Base-by-base conservation (phyloP, 768 basidiomycete species). In the Mycena filopes region DNA sequence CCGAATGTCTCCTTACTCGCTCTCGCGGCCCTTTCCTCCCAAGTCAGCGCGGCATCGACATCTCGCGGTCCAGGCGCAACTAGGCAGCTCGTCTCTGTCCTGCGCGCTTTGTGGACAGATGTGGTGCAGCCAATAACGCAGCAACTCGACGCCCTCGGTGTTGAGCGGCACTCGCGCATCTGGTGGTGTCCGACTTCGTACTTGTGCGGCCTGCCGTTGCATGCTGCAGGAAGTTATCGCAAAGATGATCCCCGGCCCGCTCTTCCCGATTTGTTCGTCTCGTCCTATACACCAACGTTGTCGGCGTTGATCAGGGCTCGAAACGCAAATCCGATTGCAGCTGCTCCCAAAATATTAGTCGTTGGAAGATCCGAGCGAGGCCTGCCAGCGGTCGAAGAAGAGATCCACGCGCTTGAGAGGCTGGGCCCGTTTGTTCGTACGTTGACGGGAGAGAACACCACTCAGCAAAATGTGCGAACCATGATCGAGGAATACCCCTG, bases 241-340 rank as follows among this genome's bases (percentile, higher is more conserved):
- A 45, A 45, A 21, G 25, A 20, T 18, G 20, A 38, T 20, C 43
- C 43, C 4, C 21, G 21, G 25, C 40, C 21, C 5, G 16, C 26
- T 16, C 36, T 78, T n/a, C 68, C 71, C 3, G 71, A 75, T 51
- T 2, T 70, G n/a, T 77, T 69, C 48, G 51, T 78, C 31, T 77
- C 74, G 3, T 78, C 76, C 0, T 77, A 77, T 43, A 75, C 75
- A 0, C 73, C 78, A 5, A 74, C 74, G 1, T 67, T 77, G 13
- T 69, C 70, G 0, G 70, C 75, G n/a, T 71, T 77, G 36, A 70
- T 76, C 49, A 67, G 68, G 16, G 57, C 68, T 25, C 71, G 77
- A 16, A 67, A 13, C 15, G 23, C n/a, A 7, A 16, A 20, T 26
- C 40, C 18, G n/a, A 12, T 5, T 13, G 23, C 6, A 20, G 26